A percentile compares a stretch with the other conserved stretches of the same genome.
Evolutionary conservation across 1,284 basidiomycete genomes (phyloP).

Genomic region (Cutaneotrichosporon dermatis): DNA sequence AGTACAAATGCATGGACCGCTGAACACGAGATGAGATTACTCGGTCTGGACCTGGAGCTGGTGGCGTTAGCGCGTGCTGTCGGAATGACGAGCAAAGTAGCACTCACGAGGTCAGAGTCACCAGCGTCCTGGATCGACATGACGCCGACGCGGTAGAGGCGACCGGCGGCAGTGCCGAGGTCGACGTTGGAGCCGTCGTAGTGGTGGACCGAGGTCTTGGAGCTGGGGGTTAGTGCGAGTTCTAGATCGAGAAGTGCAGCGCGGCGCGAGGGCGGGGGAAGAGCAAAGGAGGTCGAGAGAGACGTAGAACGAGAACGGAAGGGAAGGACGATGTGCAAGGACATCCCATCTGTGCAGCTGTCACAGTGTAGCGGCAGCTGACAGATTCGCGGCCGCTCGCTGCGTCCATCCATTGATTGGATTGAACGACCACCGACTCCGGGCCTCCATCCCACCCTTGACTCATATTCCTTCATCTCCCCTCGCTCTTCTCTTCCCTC

Average conservation of each 20-base stretch:
- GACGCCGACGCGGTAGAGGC: conserved; percentile 98
- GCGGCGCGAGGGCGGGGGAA: background rate
- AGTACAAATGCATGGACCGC: conserved; percentile 5
- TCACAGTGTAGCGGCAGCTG: too few relatives aligned
- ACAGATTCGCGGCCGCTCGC: too few relatives aligned
- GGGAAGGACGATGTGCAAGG: too few relatives aligned
- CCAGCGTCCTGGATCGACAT: conserved; percentile 97
- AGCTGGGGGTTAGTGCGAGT: conserved; percentile 44
- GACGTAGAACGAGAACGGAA: background rate
- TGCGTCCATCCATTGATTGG: too few relatives aligned
- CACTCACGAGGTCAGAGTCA: conserved; percentile 80
- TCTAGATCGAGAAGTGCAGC: background rate
- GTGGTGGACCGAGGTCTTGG: conserved; percentile 95
- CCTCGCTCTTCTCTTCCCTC: background rate
- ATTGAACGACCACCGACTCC: too few relatives aligned
- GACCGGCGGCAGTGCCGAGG: conserved; percentile 97
- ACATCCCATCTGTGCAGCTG: too few relatives aligned
- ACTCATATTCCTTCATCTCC: too few relatives aligned
- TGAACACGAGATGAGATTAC: conserved; percentile 20
- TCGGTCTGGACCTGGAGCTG: conserved; percentile 43
- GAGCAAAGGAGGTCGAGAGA: background rate
- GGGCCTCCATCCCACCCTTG: too few relatives aligned
- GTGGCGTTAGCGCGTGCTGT: background rate
- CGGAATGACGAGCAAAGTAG: too few relatives aligned
- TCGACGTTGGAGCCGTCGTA: conserved; percentile 95